Evolutionary conservation across 345 rosid species (phyloP).

Genomic region (Pistacia vera): DNA sequence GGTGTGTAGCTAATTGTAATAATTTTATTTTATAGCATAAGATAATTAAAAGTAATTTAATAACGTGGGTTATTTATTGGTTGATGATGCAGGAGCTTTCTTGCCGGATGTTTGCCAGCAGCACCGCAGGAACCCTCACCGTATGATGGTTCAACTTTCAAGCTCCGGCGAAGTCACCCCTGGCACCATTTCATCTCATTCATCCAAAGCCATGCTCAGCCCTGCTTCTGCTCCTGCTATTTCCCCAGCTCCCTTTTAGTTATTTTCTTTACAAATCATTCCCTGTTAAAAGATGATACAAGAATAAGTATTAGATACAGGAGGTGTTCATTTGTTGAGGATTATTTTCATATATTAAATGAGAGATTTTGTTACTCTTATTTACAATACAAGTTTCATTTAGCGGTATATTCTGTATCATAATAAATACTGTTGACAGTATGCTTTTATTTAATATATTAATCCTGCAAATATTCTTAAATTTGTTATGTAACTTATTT

Average conservation of each 20-base stretch:
- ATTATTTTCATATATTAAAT: background rate
- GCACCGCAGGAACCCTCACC: conserved; percentile 65
- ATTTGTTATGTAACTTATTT: too few species aligned
- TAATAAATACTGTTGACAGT: too few species aligned
- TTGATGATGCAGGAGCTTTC: conserved; percentile 66
- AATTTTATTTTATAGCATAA: background rate
- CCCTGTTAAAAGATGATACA: too few species aligned
- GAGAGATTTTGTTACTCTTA: background rate
- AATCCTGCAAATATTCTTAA: too few species aligned
- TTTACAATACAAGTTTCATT: background rate
- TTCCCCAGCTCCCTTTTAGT: background rate
- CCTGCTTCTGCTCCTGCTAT: conserved; percentile 36
- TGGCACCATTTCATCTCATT: conserved; percentile 38
- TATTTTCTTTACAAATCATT: too few species aligned
- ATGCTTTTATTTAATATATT: too few species aligned
- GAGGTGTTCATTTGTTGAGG: background rate
- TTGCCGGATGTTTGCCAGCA: conserved; percentile 79
- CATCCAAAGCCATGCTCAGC: background rate
- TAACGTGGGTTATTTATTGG: background rate
- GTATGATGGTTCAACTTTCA: conserved; percentile 68
- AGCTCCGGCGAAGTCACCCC: conserved; percentile 59
- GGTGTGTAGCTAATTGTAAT: background rate
- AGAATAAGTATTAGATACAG: background rate
- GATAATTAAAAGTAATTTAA: too few species aligned
- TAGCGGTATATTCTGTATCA: background rate